Base-by-base conservation (phyloP, 2,329 filamentous ascomycete species). In the Colletotrichum aenigma region DNA sequence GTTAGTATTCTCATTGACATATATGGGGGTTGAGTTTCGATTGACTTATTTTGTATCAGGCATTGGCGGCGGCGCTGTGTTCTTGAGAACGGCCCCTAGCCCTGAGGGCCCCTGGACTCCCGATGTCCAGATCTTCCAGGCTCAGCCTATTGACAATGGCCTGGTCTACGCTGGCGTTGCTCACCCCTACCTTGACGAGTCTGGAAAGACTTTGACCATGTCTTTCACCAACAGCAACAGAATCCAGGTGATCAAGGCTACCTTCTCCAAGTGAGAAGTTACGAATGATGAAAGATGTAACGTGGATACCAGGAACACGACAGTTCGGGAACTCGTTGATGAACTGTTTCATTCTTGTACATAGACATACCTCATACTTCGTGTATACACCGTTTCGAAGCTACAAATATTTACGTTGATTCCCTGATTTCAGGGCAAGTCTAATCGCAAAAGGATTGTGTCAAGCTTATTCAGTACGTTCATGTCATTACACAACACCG, bases 191-290 rank as follows among this genome's bases (percentile, higher is more conserved):
- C 75, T 86, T 4, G 84, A 87, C 55, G 75, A 78, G 7, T 81
- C 81, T 0, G 84, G 85, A 0, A 78, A 78, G 76, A 86, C 83
- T 0, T 58, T 86, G 71, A 84, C 82, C 1, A 80, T 86, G 61
- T 85, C 83, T 0, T 87, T 81, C 43, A 87, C 84, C 2, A 87
- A 86, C 70, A 83, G 85, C 32, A 85, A 85, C 66, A 81, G 82
- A 52, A 85, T 84, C 9, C 81, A 86, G 67, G 79, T 86, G 1
- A 80, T 86, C 56, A 83, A 79, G 64, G 82, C 80, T 9, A 76
- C 79, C 0, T 85, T 85, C 15, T 67, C 62, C 7, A 55, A 38
- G 43, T 72, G 26, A 75, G 26, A 36, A 34, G 12, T 12, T 9
- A 15, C 30, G 3, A 15, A 30, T 34, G 0, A 32, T 61, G 18